A percentile compares a stretch with the other conserved stretches of the same genome.
These are phyloP conservation scores for Ampelomyces quisqualis DNA, from an alignment of 2,329 filamentous ascomycete genomes.

Conservation along the genomic window DNA sequence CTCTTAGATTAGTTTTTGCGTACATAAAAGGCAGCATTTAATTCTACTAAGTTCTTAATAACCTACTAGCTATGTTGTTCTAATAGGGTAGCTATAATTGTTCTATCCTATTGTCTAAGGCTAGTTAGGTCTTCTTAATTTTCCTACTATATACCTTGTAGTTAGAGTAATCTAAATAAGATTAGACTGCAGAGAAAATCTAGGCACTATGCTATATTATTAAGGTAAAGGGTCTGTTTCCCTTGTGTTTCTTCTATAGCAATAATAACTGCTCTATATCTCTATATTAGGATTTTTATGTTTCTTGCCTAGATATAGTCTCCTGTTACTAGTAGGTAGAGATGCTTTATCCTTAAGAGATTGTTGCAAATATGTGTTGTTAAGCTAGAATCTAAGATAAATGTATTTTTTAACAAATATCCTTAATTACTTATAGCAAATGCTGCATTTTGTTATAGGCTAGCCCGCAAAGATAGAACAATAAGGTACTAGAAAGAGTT, in stretches of 20 bases:
- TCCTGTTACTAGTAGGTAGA: too few species aligned
- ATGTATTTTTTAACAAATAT: too few species aligned
- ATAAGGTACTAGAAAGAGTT: too few species aligned
- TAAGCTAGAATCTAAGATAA: too few species aligned
- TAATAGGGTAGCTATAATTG: not conserved
- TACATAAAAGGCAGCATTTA: not conserved
- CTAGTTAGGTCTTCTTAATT: conserved; percentile 1
- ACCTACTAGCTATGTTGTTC: not conserved
- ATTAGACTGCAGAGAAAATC: not conserved
- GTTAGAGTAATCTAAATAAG: conserved; percentile 1
- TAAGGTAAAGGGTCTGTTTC: not conserved
- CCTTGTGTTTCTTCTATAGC: not conserved
- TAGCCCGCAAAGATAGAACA: too few species aligned
- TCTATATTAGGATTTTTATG: too few species aligned
- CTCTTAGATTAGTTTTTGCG: not conserved
- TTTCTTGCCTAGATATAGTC: too few species aligned
- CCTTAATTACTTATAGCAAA: too few species aligned
- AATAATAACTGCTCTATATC: not conserved
- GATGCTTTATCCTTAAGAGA: too few species aligned
- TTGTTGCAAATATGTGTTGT: too few species aligned
- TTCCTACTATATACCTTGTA: conserved; percentile 1
- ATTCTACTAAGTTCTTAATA: not conserved
- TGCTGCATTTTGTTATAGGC: too few species aligned
- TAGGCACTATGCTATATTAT: not conserved
- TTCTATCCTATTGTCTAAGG: not conserved